Evolutionary conservation across 768 basidiomycete genomes (phyloP).

Genomic region (Macrolepiota dolichaula): DNA sequence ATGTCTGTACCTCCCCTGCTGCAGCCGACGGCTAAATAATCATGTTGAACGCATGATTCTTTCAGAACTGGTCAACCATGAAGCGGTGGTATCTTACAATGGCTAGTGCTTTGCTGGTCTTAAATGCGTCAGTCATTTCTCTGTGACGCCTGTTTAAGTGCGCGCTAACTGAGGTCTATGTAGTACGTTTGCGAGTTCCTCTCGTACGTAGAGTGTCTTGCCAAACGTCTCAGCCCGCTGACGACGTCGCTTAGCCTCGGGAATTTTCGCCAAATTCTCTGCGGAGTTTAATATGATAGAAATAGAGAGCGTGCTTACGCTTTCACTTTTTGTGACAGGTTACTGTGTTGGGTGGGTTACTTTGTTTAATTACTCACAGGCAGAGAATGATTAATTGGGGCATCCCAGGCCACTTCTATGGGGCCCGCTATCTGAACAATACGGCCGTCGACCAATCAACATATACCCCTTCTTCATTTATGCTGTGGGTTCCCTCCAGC

Average conservation of each 20-base stretch:
- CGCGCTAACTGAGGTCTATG: background rate
- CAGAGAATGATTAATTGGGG: background rate
- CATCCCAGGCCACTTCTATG: constrained; percentile 44
- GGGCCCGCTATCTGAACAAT: constrained; percentile 54
- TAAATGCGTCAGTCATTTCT: constrained; percentile 44
- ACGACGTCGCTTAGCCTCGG: constrained; percentile 32
- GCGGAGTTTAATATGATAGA: constrained; percentile 44
- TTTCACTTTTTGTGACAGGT: constrained; percentile 67
- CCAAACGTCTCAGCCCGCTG: background rate
- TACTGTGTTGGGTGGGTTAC: constrained; percentile 51
- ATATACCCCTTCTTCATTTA: constrained; percentile 55
- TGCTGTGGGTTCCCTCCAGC: constrained; percentile 30
- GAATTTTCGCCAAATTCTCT: constrained; percentile 41
- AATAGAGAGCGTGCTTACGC: constrained; percentile 50
- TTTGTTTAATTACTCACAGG: background rate
- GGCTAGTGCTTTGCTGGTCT: constrained; percentile 44
- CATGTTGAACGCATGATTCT: background rate
- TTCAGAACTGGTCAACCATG: constrained; percentile 46
- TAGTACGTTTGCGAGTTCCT: constrained; percentile 64
- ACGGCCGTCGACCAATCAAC: constrained; percentile 59
- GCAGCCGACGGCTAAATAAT: background rate
- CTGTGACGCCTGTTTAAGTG: background rate
- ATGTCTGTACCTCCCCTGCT: constrained; percentile 26
- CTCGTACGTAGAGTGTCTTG: constrained; percentile 29
- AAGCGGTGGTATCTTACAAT: constrained; percentile 53